Evolutionary conservation across 2,329 filamentous ascomycete species (phyloP).

Genomic region (Neobulgaria alba): DNA sequence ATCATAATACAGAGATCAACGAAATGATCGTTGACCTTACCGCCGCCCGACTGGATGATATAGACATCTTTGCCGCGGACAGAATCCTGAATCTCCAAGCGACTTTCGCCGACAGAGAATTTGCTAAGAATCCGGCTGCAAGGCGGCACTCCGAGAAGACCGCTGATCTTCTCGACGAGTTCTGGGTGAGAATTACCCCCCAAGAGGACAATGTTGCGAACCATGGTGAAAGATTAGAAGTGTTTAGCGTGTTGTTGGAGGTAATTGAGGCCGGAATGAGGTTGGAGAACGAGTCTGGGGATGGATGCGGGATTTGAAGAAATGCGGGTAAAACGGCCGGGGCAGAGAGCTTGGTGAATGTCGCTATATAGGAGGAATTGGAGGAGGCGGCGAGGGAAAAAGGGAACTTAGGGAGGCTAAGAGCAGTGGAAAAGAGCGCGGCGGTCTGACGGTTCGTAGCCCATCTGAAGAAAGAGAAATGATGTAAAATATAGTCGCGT

Average conservation of each 20-base stretch:
- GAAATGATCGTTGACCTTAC: constrained; percentile 90
- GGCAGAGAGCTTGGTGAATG: constrained; percentile 9
- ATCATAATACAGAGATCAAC: constrained; percentile 97
- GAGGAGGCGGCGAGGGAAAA: neutral
- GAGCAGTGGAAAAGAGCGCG: neutral
- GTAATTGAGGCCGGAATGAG: constrained; percentile 3
- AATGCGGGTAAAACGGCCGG: constrained; percentile 15
- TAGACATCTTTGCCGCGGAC: constrained; percentile 98
- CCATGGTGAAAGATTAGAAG: constrained; percentile 47
- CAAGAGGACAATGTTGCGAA: constrained; percentile 89
- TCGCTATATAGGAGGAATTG: constrained; percentile 4
- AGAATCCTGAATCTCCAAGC: constrained; percentile 92
- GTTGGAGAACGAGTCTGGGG: constrained; percentile 5
- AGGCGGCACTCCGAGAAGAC: constrained; percentile 76
- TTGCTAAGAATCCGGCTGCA: constrained; percentile 80
- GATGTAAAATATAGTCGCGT: neutral
- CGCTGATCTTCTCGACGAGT: constrained; percentile 79
- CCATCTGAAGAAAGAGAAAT: neutral
- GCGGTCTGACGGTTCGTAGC: neutral
- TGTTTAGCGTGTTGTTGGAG: neutral
- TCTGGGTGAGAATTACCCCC: constrained; percentile 88
- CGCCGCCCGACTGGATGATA: constrained; percentile 90
- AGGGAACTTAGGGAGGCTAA: neutral
- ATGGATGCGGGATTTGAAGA: constrained; percentile 20
- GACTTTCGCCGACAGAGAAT: constrained; percentile 91